Conservation (phyloP, 2,329 filamentous ascomycete genomes). For the Botrytis paeoniae region DNA sequence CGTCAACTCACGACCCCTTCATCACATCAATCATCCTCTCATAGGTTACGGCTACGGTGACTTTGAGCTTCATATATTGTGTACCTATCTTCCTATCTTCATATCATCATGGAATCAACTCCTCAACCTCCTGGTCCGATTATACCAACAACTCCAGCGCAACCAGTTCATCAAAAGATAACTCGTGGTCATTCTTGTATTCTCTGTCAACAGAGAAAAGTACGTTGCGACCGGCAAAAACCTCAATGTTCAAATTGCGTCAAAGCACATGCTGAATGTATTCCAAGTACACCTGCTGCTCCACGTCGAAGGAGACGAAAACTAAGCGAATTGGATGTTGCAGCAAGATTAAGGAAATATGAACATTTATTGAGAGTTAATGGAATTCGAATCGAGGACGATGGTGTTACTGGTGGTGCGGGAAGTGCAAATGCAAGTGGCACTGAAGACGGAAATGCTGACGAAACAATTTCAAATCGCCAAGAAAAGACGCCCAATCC, state of each 20-base stretch:
- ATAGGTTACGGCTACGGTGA: too few species aligned
- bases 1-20: conserved; percentile 38
- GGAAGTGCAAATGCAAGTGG: conserved; percentile 10
- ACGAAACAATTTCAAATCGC: neutral
- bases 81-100: too few species aligned
- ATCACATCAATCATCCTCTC: conserved; percentile 11
- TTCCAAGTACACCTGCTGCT: conserved; percentile 31
- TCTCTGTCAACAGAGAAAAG: conserved; percentile 37
- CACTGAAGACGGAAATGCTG: neutral
- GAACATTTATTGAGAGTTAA: conserved; percentile 33
- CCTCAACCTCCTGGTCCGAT: neutral
- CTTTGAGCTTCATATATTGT: neutral
- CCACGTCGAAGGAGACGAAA: conserved; percentile 33
- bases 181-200: conserved; percentile 32
- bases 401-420: conserved; percentile 5
- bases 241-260: conserved; percentile 36
- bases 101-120: conserved; percentile 15
- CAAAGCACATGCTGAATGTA: conserved; percentile 34
- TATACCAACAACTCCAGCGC: neutral
- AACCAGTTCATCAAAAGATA: conserved; percentile 22
- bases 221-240: conserved; percentile 35
- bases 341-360: conserved; percentile 30
- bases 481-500: neutral
- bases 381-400: conserved; percentile 34
- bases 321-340: conserved; percentile 32